Evolutionary conservation across 2,329 filamentous ascomycete genomes (phyloP), one percentile per base, ranked within the genome.

Genomic region (Arthrobotrys iridis): DNA sequence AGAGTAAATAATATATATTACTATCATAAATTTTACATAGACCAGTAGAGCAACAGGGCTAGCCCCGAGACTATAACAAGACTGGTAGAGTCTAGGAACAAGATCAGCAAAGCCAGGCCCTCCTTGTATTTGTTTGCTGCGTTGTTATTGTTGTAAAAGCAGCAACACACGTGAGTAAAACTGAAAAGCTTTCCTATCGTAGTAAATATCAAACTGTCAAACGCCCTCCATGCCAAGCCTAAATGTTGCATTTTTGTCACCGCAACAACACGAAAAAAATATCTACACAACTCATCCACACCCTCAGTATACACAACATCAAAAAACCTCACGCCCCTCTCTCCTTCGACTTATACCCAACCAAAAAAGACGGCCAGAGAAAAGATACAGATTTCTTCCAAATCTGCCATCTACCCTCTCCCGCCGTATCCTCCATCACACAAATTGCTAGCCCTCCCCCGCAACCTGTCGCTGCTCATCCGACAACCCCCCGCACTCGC

Each of bases 171-270:
- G n/a, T n/a, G n/a, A n/a, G n/a, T n/a, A n/a, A n/a, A n/a, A n/a
- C n/a, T n/a, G n/a, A n/a, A n/a, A n/a, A n/a, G n/a, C n/a, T n/a
- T n/a, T n/a, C n/a, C n/a, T n/a, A 35, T 33, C 40, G 59, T 15
- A 30, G n/a, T 8, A 22, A 45, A 35, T 40, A 20, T 10, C 6
- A 22, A 11, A 30, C 13, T 57, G 40, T 40, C 48, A 30, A 62
- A 37, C n/a, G n/a, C n/a, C n/a, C n/a, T n/a, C n/a, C n/a, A n/a
- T n/a, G n/a, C n/a, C n/a, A n/a, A n/a, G n/a, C n/a, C n/a, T n/a
- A n/a, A 46, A 33, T 74, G 70, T 74, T 74, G 70, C 62, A 74
- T 74, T 74, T 74, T 74, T 13, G 67, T 18, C 58, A 37, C n/a
- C 18, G 58, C 68, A 73, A 73, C 68, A 65, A 72, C 48, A 65